phyloP scores from a whole-genome alignment of 768 basidiomycete species.

The Butyriboletus loyo region DNA sequence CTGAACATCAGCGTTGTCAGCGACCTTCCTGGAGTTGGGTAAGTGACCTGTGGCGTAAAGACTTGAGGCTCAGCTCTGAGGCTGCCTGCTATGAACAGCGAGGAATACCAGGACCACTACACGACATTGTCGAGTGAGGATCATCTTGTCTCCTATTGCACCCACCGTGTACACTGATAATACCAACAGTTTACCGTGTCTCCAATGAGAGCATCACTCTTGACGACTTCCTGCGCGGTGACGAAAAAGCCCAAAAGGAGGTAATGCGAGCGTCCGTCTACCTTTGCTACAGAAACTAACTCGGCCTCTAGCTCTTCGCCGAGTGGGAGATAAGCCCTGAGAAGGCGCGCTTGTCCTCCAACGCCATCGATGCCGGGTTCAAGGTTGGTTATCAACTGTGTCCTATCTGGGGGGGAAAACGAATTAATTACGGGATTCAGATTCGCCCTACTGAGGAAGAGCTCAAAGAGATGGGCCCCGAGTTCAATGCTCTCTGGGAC shows the following conservation, averaged over 20 bases:
- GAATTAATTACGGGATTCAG: slow-evolving; percentile 28
- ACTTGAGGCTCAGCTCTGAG: background rate
- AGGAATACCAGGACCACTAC: slow-evolving; percentile 74
- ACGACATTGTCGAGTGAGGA: slow-evolving; percentile 59
- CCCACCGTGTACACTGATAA: background rate
- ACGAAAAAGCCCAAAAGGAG: slow-evolving; percentile 55
- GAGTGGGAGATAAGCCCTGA: slow-evolving; percentile 68
- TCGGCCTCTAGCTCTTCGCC: slow-evolving; percentile 42
- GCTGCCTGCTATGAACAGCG: slow-evolving; percentile 34
- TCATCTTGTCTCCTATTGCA: background rate
- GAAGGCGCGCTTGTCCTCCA: slow-evolving; percentile 66
- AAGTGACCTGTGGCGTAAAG: slow-evolving; percentile 18
- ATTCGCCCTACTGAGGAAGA: slow-evolving; percentile 69
- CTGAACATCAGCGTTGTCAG: slow-evolving; percentile 60
- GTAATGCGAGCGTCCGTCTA: slow-evolving; percentile 23
- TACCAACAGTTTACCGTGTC: slow-evolving; percentile 55
- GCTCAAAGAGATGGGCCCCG: slow-evolving; percentile 75
- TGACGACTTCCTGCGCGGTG: slow-evolving; percentile 71
- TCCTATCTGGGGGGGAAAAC: background rate
- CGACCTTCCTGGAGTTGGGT: slow-evolving; percentile 71
- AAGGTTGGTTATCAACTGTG: slow-evolving; percentile 40
- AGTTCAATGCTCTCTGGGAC: slow-evolving; percentile 67
- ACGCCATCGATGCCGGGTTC: slow-evolving; percentile 73
- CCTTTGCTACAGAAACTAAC: background rate
- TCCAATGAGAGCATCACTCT: slow-evolving; percentile 60